Base-by-base conservation (phyloP, 2,329 filamentous ascomycete genomes). In the Stemphylium vesicarium region DNA sequence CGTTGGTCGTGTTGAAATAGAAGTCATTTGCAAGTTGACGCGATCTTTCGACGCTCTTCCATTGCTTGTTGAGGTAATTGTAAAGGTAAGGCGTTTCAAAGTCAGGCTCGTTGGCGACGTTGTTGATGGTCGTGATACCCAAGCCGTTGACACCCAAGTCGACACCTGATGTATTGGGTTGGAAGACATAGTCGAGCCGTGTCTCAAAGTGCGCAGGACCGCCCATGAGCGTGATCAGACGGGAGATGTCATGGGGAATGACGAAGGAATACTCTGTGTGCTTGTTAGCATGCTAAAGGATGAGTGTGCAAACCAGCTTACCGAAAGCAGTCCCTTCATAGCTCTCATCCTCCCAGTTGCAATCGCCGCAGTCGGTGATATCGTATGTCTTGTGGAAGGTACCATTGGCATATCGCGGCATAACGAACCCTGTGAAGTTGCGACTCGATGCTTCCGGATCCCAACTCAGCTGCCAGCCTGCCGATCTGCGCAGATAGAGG, bases 381-480 rank as follows among this genome's bases (percentile, higher is more conserved):
- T 80, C 75, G 55, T 79, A 80, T 7, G 67, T 73, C 59, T 69
- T 67, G 22, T 74, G 55, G 33, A 75, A 74, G 0, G 69, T 73
- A 3, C 72, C 71, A 40, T 76, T 76, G 8, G 70, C 56, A 45
- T 65, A 75, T 13, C 69, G 63, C 4, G 73, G 73, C 68, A 74
- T 74, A 0, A 76, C 59, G 38, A 76, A 75, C 4, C 73, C 73
- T 0, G 64, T 69, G 41, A 73, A 80, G 56, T 74, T 73, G 7
- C 75, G 70, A 45, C 69, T 69, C 1, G 65, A 72, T 2, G 76
- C 68, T 29, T 74, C 65, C 3, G 73, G 62, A 24, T 75, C 70
- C 77, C 77, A 79, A 59, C 57, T 75, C 22, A 75, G 65, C 55
- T 79, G 77, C 77, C 78, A 80, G 2, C 77, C 75, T n/a, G 68